These are phyloP conservation scores for Pseudofabraea citricarpa DNA, from an alignment of 2,329 filamentous ascomycete species.

Conservation along the genomic window DNA sequence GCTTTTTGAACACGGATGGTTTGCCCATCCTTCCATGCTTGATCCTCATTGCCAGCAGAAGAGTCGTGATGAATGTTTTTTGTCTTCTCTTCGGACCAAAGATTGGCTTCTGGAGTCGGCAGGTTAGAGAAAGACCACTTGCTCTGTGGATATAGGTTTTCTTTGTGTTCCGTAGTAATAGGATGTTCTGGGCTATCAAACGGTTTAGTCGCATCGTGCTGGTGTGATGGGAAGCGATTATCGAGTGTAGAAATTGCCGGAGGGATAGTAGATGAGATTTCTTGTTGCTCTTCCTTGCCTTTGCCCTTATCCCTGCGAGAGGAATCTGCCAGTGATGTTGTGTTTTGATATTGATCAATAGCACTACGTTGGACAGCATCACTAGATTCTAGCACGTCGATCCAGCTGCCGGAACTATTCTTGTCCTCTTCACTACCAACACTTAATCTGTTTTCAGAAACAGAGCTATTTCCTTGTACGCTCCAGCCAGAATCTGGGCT, in stretches of 20 bases:
- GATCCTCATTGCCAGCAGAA: not conserved
- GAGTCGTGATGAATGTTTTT: not conserved
- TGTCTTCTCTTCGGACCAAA: not conserved
- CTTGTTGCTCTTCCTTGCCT: not conserved
- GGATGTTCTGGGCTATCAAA: no score
- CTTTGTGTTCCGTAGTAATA: no score
- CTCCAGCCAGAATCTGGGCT: no score
- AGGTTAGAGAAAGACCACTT: not conserved
- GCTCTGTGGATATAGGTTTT: not conserved
- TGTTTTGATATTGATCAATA: no score
- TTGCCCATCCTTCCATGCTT: conserved; percentile 13
- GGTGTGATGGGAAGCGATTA: not conserved
- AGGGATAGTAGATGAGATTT: not conserved
- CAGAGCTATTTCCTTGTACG: no score
- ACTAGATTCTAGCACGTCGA: conserved; percentile 10
- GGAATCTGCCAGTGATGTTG: no score
- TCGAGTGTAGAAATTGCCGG: not conserved
- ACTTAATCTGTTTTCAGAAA: no score
- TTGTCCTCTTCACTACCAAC: no score
- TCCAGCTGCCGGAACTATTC: conserved; percentile 20
- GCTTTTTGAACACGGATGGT: conserved; percentile 12
- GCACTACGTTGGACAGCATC: not conserved
- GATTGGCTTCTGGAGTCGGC: not conserved
- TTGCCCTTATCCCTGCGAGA: conserved; percentile 8
- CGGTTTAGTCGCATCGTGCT: no score